Conservation (phyloP, 2,329 filamentous ascomycete genomes). For the Beauveria medogensis region DNA sequence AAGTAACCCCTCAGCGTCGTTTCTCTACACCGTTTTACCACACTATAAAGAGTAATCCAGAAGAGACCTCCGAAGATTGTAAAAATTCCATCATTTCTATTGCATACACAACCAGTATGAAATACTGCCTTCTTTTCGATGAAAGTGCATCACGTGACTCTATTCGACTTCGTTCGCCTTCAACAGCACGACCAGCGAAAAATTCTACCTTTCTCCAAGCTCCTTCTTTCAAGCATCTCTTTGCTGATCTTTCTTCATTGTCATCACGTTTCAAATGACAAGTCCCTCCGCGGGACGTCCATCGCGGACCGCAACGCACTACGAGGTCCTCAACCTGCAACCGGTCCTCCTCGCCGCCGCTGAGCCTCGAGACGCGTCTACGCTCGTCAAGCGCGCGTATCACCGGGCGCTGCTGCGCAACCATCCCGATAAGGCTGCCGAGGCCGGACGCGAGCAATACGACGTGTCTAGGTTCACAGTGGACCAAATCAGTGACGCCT, state of each 20-base stretch:
- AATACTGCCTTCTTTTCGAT: neutral
- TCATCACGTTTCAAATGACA: neutral
- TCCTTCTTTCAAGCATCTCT: neutral
- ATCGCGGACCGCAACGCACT: conserved; percentile 40
- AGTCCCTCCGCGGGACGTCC: conserved; percentile 4
- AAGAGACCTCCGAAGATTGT: neutral
- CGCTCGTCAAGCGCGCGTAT: conserved; percentile 54
- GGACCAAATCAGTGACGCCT: conserved; percentile 57
- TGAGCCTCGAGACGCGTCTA: conserved; percentile 27
- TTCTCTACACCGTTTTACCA: neutral
- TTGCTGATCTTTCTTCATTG: neutral
- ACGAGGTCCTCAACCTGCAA: conserved; percentile 52
- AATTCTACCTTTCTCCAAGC: neutral
- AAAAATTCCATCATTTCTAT: neutral
- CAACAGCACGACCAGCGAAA: neutral
- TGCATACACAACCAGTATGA: neutral
- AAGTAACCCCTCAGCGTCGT: neutral
- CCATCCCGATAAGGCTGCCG: conserved; percentile 52
- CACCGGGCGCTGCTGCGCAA: conserved; percentile 55
- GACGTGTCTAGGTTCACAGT: conserved; percentile 36
- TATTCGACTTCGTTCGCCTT: neutral
- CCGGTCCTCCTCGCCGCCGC: conserved; percentile 37
- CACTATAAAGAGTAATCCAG: neutral
- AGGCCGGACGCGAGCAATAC: conserved; percentile 4
- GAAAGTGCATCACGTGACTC: conserved; percentile 2